Evolutionary conservation across 768 basidiomycete genomes (phyloP).

Genomic region (Mycena albidolilacea): DNA sequence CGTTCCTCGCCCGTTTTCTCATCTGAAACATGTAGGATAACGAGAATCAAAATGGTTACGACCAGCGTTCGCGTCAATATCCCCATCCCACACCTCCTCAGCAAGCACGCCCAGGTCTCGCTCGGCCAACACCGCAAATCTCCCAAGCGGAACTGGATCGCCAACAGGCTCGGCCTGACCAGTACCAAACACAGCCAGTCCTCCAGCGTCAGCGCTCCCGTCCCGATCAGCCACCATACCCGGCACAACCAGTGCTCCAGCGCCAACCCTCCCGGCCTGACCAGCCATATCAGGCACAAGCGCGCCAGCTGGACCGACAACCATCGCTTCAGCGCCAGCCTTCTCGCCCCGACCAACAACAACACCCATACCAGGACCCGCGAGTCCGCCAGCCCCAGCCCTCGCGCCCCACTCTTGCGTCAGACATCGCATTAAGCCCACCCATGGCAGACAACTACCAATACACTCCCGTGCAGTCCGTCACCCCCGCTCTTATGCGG

Average conservation of each 20-base stretch:
- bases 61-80: not conserved
- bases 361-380: not conserved
- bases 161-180: not conserved
- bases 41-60: slow-evolving; percentile 32
- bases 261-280: slow-evolving; percentile 28
- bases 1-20: not conserved
- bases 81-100: slow-evolving; percentile 5
- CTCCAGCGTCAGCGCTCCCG: slow-evolving; percentile 26
- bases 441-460: not conserved
- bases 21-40: slow-evolving; percentile 29
- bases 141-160: not conserved
- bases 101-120: slow-evolving; percentile 9
- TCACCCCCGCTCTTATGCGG: slow-evolving; percentile 21
- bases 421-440: slow-evolving; percentile 4
- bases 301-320: slow-evolving; percentile 9
- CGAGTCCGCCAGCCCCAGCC: slow-evolving; percentile 10
- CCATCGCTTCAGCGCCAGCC: slow-evolving; percentile 22
- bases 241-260: slow-evolving; percentile 3
- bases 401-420: slow-evolving; percentile 9
- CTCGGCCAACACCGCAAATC: slow-evolving; percentile 5
- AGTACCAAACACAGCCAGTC: not conserved
- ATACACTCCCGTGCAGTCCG: slow-evolving; percentile 23
- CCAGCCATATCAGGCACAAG: slow-evolving; percentile 7
- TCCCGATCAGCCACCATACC: slow-evolving; percentile 3
- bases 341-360: slow-evolving; percentile 21